Evolutionary conservation across 768 basidiomycete species (phyloP), one percentile per base, ranked within the genome.

Genomic region (Podaxis pistillaris): DNA sequence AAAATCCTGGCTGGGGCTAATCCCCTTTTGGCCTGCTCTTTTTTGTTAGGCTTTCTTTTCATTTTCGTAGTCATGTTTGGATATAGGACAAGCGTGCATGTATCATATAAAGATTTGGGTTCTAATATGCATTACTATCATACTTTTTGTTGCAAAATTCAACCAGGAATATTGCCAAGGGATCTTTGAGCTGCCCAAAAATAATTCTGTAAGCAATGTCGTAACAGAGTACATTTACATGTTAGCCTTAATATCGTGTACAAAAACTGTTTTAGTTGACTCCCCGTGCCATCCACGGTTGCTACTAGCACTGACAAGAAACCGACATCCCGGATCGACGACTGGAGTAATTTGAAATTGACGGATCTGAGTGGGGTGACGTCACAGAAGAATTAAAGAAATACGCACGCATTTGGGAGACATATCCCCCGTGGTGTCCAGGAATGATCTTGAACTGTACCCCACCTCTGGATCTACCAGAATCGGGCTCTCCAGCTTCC

Each of bases 281-380:
- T 95, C 93, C 33, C 94, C 95, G 68, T 91, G 88, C 93, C 94
- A 96, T 62, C 94, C 96, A 63, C 96, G 85, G 72, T 94, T 94
- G 55, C 96, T 95, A 67, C 93, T 95, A 15, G 94, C 91, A 69
- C 91, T 95, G 64, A 96, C 86, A 69, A 98, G 79, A 74, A 95
- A 97, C 59, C 88, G 81, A 9, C 87, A 87, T 6, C 86, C 87
- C 47, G 91, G 86, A 79, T 97, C 96, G 50, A 97, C 81, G 64
- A 95, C 96, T 98, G 69, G 33, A 33, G 30, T 33, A 33, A 40
- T n/a, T 56, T 52, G 33, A 33, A 26, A 62, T 49, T n/a, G 3
- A 46, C 15, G 3, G 26, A 38, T 49, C n/a, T 37, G 44, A 47
- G 30, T 50, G 30, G 13, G 37, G 6, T 28, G 12, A 11, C 17